Evolutionary conservation across 345 rosid genomes (phyloP).

Genomic region (Salix arbutifolia): DNA sequence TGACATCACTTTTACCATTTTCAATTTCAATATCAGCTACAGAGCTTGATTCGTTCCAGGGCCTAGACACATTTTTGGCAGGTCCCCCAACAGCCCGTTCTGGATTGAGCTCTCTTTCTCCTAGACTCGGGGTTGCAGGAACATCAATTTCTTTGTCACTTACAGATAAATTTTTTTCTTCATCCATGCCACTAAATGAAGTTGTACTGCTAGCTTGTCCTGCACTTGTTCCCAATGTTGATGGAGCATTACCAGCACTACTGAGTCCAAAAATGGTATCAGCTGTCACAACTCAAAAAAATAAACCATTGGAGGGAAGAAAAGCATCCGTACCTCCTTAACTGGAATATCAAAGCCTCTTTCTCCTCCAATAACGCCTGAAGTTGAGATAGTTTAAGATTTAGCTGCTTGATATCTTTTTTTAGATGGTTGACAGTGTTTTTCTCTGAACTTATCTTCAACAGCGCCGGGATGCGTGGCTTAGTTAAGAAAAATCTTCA

Average conservation of each 20-base stretch:
- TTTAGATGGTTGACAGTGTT: conserved; percentile 43
- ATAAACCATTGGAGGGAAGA: background rate
- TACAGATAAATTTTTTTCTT: conserved; percentile 30
- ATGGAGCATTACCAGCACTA: conserved; percentile 31
- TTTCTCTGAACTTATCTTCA: conserved; percentile 61
- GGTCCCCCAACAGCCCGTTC: conserved; percentile 20
- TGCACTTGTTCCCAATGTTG: conserved; percentile 20
- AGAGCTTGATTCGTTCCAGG: conserved; percentile 32
- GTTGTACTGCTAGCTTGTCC: conserved; percentile 27
- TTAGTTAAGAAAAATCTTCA: conserved; percentile 42
- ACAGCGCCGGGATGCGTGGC: conserved; percentile 58
- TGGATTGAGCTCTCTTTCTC: conserved; percentile 24
- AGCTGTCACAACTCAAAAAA: conserved; percentile 6
- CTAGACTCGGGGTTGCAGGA: conserved; percentile 16
- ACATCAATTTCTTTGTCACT: conserved; percentile 25
- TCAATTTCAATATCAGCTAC: conserved; percentile 14
- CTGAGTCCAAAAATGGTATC: conserved; percentile 4
- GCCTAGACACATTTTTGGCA: conserved; percentile 18
- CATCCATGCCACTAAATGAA: conserved; percentile 30
- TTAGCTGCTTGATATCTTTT: conserved; percentile 57
- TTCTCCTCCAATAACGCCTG: conserved; percentile 65
- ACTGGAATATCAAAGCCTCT: conserved; percentile 42
- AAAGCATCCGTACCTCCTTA: conserved; percentile 39
- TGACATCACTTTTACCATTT: conserved; percentile 25
- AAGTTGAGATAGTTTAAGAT: conserved; percentile 53